Conservation (phyloP, 2,329 filamentous ascomycete genomes). For the Xylariaceae sp. region DNA sequence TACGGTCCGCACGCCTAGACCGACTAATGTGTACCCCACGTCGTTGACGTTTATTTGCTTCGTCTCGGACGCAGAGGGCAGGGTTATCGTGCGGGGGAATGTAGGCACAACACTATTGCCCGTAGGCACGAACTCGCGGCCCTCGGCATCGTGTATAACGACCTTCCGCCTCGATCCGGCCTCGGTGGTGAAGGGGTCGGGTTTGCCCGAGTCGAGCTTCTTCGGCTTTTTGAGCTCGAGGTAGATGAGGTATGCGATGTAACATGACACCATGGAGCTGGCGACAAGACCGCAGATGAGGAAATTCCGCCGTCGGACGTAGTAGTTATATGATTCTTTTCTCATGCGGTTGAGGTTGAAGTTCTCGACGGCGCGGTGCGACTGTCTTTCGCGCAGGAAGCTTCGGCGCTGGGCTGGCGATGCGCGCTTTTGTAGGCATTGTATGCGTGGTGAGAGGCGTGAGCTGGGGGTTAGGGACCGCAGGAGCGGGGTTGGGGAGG, state of each 20-base stretch:
- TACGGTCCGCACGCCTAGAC: slow-evolving; percentile 82
- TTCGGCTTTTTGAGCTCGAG: slow-evolving; percentile 42
- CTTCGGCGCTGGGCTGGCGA: slow-evolving; percentile 11
- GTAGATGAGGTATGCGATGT: slow-evolving; percentile 41
- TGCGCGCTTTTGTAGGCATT: slow-evolving; percentile 9
- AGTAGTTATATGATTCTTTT: slow-evolving; percentile 45
- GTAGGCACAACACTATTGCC: slow-evolving; percentile 74
- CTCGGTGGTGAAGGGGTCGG: slow-evolving; percentile 43
- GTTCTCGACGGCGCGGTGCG: slow-evolving; percentile 41
- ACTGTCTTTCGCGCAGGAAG: slow-evolving; percentile 6
- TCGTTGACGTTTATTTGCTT: slow-evolving; percentile 35
- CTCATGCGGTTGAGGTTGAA: slow-evolving; percentile 49
- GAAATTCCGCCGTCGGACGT: slow-evolving; percentile 49
- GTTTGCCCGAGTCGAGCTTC: slow-evolving; percentile 42
- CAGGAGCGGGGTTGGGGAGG: slow-evolving; percentile 13
- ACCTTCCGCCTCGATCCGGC: slow-evolving; percentile 52
- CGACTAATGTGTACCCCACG: slow-evolving; percentile 80
- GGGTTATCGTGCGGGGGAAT: slow-evolving; percentile 68
- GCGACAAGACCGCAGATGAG: slow-evolving; percentile 48
- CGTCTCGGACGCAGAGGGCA: slow-evolving; percentile 40
- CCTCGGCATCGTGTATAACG: slow-evolving; percentile 62
- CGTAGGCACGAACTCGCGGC: slow-evolving; percentile 71
- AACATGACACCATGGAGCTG: slow-evolving; percentile 47
- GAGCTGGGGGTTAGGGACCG: slow-evolving; percentile 9
- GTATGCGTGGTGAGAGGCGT: slow-evolving; percentile 4